These are phyloP conservation scores for Vitis cinerea DNA, from an alignment of 164 flowering plant genomes.

Conservation along the genomic window DNA sequence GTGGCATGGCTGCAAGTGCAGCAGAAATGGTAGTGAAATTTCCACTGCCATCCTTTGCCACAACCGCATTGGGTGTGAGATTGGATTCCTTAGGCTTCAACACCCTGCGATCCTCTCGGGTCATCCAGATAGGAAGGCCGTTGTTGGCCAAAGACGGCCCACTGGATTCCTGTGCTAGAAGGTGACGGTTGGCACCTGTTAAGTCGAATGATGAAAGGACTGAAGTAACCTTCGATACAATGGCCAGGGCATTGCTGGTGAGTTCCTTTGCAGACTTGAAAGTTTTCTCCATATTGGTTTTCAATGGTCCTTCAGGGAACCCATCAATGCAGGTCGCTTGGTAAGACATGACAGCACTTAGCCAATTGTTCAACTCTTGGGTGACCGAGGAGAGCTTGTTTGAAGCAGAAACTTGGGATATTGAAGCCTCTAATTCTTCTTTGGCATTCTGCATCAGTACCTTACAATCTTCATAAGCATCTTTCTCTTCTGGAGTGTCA, in stretches of 20 bases:
- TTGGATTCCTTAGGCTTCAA: conserved; percentile 19
- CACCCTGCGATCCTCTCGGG: conserved; percentile 41
- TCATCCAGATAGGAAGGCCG: conserved; percentile 53
- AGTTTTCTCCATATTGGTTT: conserved; percentile 33
- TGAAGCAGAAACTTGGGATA: conserved; percentile 15
- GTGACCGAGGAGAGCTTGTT: conserved; percentile 15
- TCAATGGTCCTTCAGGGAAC: conserved; percentile 50
- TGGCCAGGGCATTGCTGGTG: conserved; percentile 65
- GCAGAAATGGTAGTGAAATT: conserved; percentile 52
- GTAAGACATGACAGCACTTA: conserved; percentile 83
- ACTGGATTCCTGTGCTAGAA: conserved; percentile 6
- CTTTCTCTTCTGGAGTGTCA: conserved; percentile 38
- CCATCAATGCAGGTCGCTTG: conserved; percentile 77
- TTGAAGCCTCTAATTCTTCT: conserved; percentile 44
- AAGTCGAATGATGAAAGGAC: conserved; percentile 20
- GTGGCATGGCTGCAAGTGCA: conserved; percentile 64
- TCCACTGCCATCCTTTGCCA: conserved; percentile 88
- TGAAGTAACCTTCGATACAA: conserved; percentile 18
- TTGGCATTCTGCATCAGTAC: conserved; percentile 44
- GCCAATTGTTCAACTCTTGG: conserved; percentile 58
- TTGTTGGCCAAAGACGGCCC: conserved; percentile 8
- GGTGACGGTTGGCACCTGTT: conserved; percentile 19
- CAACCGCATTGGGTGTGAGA: conserved; percentile 51
- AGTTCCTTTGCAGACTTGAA: conserved; percentile 38
- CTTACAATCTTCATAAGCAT: conserved; percentile 64